Evolutionary conservation across 2,329 filamentous ascomycete species (phyloP).

Genomic region (Curvularia lunata): DNA sequence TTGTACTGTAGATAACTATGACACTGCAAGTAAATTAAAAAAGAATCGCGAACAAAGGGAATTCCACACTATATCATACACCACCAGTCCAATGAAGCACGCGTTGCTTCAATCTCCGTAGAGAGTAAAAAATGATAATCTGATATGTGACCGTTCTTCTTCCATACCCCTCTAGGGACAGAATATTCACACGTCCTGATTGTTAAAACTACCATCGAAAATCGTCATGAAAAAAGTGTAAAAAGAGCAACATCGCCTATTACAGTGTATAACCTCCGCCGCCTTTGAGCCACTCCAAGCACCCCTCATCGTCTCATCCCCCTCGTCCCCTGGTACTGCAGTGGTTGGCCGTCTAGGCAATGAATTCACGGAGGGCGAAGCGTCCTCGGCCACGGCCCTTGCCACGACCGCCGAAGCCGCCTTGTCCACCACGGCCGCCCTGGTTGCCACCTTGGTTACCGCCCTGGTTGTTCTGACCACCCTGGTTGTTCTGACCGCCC

Average conservation of each 20-base stretch:
- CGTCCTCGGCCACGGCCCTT: constrained; percentile 20
- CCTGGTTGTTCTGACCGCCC: neutral
- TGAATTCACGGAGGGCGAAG: constrained; percentile 40
- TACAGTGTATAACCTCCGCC: constrained; percentile 28
- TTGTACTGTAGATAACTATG: too few species aligned
- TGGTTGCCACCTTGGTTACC: neutral
- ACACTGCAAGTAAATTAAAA: constrained; percentile 24
- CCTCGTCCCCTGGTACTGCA: neutral
- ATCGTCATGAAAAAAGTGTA: constrained; percentile 24
- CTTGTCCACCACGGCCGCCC: constrained; percentile 11
- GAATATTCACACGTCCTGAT: constrained; percentile 28
- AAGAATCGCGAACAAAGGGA: constrained; percentile 8
- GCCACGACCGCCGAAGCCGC: constrained; percentile 18
- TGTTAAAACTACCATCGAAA: constrained; percentile 27
- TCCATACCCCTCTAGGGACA: constrained; percentile 32
- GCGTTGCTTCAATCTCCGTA: constrained; percentile 43
- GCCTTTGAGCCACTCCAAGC: constrained; percentile 2
- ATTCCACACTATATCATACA: too few species aligned
- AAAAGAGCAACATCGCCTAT: constrained; percentile 22
- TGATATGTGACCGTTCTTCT: constrained; percentile 9
- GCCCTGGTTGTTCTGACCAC: constrained; percentile 2
- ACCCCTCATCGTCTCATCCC: constrained; percentile 3
- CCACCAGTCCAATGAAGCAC: constrained; percentile 43
- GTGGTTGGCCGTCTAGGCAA: constrained; percentile 31
- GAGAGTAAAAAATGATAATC: constrained; percentile 15